Conservation (phyloP, 495 filamentous ascomycete species). For the Cladorrhinum samala region DNA sequence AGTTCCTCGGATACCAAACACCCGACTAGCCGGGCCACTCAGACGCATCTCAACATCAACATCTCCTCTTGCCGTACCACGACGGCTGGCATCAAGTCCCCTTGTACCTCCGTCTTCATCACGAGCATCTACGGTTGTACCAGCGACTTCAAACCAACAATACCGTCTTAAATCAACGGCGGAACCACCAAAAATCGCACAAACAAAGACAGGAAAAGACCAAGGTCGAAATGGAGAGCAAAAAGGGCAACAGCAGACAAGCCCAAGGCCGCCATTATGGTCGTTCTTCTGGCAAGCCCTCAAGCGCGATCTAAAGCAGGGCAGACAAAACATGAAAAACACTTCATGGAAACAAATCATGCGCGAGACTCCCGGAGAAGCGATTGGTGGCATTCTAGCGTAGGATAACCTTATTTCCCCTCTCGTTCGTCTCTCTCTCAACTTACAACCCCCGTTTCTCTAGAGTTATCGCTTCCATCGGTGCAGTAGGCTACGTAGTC, state of each 20-base stretch:
- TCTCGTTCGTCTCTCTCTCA: neutral
- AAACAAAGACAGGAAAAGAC: neutral
- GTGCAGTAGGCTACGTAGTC: slow-evolving; percentile 47
- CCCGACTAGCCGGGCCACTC: slow-evolving; percentile 1
- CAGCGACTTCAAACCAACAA: neutral
- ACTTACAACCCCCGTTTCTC: neutral
- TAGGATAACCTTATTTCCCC: neutral
- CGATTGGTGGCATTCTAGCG: slow-evolving; percentile 29
- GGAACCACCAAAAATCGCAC: neutral
- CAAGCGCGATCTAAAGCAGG: slow-evolving; percentile 18
- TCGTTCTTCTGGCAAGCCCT: slow-evolving; percentile 8
- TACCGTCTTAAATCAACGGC: slow-evolving; percentile 19
- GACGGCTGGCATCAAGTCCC: no score
- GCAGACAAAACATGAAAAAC: slow-evolving; percentile 24
- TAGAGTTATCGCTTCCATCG: slow-evolving; percentile 44
- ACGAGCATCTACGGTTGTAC: neutral
- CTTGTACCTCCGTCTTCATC: no score
- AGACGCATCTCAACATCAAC: slow-evolving; percentile 3
- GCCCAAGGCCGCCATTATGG: slow-evolving; percentile 16
- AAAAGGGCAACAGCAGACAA: slow-evolving; percentile 12
- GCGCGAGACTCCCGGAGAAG: slow-evolving; percentile 36
- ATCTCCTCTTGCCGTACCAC: neutral
- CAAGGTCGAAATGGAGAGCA: neutral
- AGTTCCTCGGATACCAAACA: neutral
- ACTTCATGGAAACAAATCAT: slow-evolving; percentile 28